Percentiles rank a stretch among this genome's conserved stretches.
Evolutionary conservation across 2,329 filamentous ascomycete species (phyloP).

Genomic region (Pezicula rhizophila): DNA sequence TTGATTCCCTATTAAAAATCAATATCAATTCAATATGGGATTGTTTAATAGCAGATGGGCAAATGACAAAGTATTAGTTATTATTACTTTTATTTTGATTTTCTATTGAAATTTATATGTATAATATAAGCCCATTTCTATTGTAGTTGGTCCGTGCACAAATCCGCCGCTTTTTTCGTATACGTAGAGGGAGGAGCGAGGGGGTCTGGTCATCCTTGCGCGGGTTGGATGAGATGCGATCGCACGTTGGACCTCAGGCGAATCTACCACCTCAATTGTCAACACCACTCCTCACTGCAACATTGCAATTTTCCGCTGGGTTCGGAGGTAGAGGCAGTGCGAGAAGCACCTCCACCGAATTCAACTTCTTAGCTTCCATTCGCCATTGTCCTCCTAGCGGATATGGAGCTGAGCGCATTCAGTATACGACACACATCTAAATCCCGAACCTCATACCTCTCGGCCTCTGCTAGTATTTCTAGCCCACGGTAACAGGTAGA

Average conservation of each 20-base stretch:
- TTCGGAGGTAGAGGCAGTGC: no score
- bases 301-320: no score
- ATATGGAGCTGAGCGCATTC: conserved; percentile 26
- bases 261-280: background rate
- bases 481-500: conserved; percentile 1
- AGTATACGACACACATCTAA: conserved; percentile 16
- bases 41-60: no score
- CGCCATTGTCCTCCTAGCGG: conserved; percentile 12
- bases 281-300: background rate
- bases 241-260: background rate
- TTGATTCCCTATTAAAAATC: no score
- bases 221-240: background rate
- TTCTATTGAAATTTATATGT: no score
- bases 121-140: no score
- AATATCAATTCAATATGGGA: no score
- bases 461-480: background rate
- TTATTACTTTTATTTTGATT: no score
- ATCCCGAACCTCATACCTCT: conserved; percentile 2
- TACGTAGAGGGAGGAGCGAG: no score
- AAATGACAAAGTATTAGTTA: no score
- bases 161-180: no score
- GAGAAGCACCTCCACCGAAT: background rate
- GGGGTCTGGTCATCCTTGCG: background rate
- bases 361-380: background rate
- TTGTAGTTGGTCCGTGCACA: no score